Evolutionary conservation across 2,329 filamentous ascomycete species (phyloP).

Genomic region (Onygena corvina): DNA sequence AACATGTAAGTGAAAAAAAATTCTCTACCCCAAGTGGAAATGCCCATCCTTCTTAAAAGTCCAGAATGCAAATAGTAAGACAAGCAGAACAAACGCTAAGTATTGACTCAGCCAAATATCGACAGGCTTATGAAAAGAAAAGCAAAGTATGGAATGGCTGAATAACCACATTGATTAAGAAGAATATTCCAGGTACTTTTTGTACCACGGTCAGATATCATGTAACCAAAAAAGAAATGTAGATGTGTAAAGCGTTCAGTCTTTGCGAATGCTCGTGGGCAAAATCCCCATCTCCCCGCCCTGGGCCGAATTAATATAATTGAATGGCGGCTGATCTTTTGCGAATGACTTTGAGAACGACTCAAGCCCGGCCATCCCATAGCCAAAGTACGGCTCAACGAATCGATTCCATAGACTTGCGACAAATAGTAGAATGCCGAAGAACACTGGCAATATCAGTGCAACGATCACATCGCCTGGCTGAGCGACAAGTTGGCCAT

Average conservation of each 20-base stretch:
- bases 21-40: background rate
- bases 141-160: too few species aligned
- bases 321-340: background rate
- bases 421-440: constrained; percentile 37
- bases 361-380: constrained; percentile 20
- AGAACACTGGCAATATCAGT: constrained; percentile 35
- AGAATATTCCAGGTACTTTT: background rate
- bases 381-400: constrained; percentile 41
- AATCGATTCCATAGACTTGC: constrained; percentile 43
- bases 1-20: background rate
- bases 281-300: background rate
- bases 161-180: too few species aligned
- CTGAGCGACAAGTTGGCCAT: constrained; percentile 23
- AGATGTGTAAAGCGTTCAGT: background rate
- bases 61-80: too few species aligned
- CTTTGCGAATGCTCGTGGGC: constrained; percentile 1
- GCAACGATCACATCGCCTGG: constrained; percentile 30
- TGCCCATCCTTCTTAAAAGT: too few species aligned
- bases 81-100: too few species aligned
- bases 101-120: too few species aligned
- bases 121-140: too few species aligned
- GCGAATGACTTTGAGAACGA: constrained; percentile 17
- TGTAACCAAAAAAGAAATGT: background rate
- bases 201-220: background rate
- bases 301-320: background rate